phyloP scores from a whole-genome alignment of 108 stramenopile genomes.

The Discostella stelligeroides region DNA sequence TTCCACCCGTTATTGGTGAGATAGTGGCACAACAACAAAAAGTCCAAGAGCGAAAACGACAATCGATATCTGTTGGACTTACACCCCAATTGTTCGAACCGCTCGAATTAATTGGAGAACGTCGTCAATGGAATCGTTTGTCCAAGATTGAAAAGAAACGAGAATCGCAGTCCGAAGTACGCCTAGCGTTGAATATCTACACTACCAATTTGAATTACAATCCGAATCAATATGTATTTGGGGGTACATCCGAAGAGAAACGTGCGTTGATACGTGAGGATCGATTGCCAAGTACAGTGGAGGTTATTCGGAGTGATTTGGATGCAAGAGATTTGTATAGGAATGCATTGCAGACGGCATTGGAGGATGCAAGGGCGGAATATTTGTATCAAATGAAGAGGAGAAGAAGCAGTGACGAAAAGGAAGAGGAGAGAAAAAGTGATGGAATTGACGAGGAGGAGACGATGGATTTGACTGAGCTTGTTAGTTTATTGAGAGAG shows the following conservation, averaged over 20 bases:
- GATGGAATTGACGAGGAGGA: slow-evolving; percentile 5
- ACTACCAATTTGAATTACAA: slow-evolving; percentile 55
- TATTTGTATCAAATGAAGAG: slow-evolving; percentile 44
- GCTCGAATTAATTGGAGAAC: slow-evolving; percentile 56
- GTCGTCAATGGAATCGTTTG: slow-evolving; percentile 53
- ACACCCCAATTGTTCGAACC: slow-evolving; percentile 46
- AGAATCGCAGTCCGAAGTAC: slow-evolving; percentile 48
- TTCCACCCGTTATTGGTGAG: slow-evolving; percentile 41
- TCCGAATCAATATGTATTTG: slow-evolving; percentile 43
- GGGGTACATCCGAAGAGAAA: slow-evolving; percentile 47
- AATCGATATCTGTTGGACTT: slow-evolving; percentile 24
- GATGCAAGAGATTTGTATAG: slow-evolving; percentile 79
- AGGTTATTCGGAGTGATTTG: slow-evolving; percentile 79
- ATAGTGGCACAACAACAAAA: slow-evolving; percentile 32
- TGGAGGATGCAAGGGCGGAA: slow-evolving; percentile 76
- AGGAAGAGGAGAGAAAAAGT: slow-evolving; percentile 19
- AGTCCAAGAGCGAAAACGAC: slow-evolving; percentile 33
- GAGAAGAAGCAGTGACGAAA: slow-evolving; percentile 27
- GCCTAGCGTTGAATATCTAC: slow-evolving; percentile 60
- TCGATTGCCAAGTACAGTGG: slow-evolving; percentile 55
- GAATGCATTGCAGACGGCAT: slow-evolving; percentile 61
- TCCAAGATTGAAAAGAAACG: slow-evolving; percentile 38
- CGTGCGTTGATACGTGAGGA: slow-evolving; percentile 58
- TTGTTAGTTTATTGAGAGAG: slow-evolving; percentile 32
- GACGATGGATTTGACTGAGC: slow-evolving; percentile 39